Percentiles rank a stretch among this genome's conserved stretches.
Conservation (phyloP, 129 eudicot genomes). For the Cynara cardunculus region DNA sequence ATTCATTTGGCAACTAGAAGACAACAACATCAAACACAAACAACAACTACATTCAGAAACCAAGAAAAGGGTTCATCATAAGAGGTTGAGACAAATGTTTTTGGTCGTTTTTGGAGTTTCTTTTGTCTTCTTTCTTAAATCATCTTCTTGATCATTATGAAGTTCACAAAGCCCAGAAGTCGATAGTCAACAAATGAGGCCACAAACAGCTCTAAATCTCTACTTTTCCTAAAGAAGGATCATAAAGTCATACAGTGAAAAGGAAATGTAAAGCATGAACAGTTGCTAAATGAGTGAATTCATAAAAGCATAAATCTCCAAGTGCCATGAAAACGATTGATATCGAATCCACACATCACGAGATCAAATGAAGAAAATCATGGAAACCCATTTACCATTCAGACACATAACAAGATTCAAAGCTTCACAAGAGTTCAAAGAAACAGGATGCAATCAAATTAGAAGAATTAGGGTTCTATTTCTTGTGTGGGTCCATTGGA, state of each 20-base stretch:
- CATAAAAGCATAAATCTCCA: slow-evolving; percentile 2
- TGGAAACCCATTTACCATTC: not conserved
- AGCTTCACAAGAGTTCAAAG: slow-evolving; percentile 5
- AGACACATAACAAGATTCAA: not conserved
- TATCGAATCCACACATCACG: slow-evolving; percentile 12
- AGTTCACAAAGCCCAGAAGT: not conserved
- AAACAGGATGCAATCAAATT: slow-evolving; percentile 9
- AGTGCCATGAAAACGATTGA: not conserved
- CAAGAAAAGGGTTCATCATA: slow-evolving; percentile 25
- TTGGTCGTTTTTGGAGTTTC: slow-evolving; percentile 11
- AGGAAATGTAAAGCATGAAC: slow-evolving; percentile 17
- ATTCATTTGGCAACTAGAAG: slow-evolving; percentile 31
- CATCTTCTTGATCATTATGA: slow-evolving; percentile 10
- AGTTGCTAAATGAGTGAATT: slow-evolving; percentile 18
- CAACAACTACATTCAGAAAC: slow-evolving; percentile 23
- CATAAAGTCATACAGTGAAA: slow-evolving; percentile 11
- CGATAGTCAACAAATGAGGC: slow-evolving; percentile 40
- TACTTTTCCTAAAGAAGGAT: slow-evolving; percentile 21
- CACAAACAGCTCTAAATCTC: slow-evolving; percentile 26
- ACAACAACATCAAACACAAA: slow-evolving; percentile 21
- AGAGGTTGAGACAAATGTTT: slow-evolving; percentile 16
- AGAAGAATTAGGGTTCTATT: not conserved
- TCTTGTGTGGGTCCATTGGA: not conserved
- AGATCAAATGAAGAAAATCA: not conserved
- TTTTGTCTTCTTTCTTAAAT: slow-evolving; percentile 25